Evolutionary conservation across 1,139 yeast genomes (phyloP).

Genomic region (Blastobotrys elegans): DNA sequence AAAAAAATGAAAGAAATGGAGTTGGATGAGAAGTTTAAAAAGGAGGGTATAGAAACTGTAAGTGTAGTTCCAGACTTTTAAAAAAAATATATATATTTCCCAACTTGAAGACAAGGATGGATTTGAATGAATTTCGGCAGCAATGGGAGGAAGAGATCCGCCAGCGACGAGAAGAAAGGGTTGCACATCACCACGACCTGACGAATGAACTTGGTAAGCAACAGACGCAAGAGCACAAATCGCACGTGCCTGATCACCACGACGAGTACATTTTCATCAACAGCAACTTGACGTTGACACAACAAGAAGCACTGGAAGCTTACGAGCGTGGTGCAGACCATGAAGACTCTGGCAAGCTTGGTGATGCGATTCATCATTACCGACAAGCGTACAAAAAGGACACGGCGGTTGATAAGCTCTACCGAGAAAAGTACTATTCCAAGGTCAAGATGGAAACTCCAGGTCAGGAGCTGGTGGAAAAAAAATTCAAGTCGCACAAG

Average conservation of each 20-base stretch:
- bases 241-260: conserved; percentile 2
- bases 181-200: conserved; percentile 1
- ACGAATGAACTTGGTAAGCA: not conserved
- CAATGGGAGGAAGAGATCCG: conserved; percentile 16
- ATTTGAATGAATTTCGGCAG: conserved; percentile 15
- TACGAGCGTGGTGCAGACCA: conserved; percentile 70
- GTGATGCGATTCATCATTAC: conserved; percentile 74
- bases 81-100: not conserved
- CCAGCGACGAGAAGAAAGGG: conserved; percentile 6
- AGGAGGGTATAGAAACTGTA: conserved; percentile 1
- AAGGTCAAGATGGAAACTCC: conserved; percentile 4
- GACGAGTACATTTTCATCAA: conserved; percentile 18
- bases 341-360: conserved; percentile 68
- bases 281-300: conserved; percentile 17
- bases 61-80: conserved; percentile 6
- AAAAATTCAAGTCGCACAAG: conserved; percentile 8
- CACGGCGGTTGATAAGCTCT: conserved; percentile 62
- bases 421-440: conserved; percentile 47
- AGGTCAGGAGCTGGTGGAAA: conserved; percentile 11
- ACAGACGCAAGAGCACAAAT: not conserved
- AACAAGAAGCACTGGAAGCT: conserved; percentile 47
- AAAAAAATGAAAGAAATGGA: conserved; percentile 68
- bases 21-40: conserved; percentile 18
- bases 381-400: conserved; percentile 57
- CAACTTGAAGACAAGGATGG: not conserved